Evolutionary conservation across 2,329 filamentous ascomycete species (phyloP), one percentile per base, ranked within the genome.

Genomic region (Ophiocordyceps robertsii): DNA sequence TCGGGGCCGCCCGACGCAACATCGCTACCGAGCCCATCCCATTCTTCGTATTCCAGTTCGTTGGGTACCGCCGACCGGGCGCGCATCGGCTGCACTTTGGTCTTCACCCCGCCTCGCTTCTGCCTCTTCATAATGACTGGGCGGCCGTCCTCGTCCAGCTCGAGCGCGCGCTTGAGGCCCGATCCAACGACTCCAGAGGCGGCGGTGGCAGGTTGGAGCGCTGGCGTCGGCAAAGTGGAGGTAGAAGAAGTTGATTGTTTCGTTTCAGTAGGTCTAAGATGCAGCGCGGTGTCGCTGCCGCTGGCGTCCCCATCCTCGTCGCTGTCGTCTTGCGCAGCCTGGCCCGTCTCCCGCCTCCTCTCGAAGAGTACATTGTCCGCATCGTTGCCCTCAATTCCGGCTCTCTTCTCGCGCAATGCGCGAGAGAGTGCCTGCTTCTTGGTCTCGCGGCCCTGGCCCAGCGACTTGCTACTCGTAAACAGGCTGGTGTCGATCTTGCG

Each of bases 101-200:
- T 71, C 47, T 72, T 70, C 14, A 80, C 64, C 5, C 75, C 71
- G 58, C 80, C 69, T 61, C 81, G 72, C 51, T 82, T 82, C 60
- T 90, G 88, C 41, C 87, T 75, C 57, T 87, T 92, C 55, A 84
- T 82, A 41, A 96, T 77, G 3, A 95, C 68, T 0, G 90, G 92
- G 43, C 77, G 78, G 7, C 90, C 87, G 45, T 82, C 77, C 1
- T 85, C 79, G 47, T 86, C 87, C 10, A 87, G 51, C 37, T 94
- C 84, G 11, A 98, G 67, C 1, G 89, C 87, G 36, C 89, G 75
- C 60, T 96, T 96, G 45, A 98, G 62, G 7, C 92, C 92, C 46
- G 80, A 82, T 17, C 92, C 92, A 42, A 77, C 41, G 11, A 44
- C n/a, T 43, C 46, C 43, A 31, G 37, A 16, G 33, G 29, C 29